These are phyloP conservation scores for Rhytidhysteron rufulum DNA, from an alignment of 2,329 filamentous ascomycete genomes.

Conservation along the genomic window DNA sequence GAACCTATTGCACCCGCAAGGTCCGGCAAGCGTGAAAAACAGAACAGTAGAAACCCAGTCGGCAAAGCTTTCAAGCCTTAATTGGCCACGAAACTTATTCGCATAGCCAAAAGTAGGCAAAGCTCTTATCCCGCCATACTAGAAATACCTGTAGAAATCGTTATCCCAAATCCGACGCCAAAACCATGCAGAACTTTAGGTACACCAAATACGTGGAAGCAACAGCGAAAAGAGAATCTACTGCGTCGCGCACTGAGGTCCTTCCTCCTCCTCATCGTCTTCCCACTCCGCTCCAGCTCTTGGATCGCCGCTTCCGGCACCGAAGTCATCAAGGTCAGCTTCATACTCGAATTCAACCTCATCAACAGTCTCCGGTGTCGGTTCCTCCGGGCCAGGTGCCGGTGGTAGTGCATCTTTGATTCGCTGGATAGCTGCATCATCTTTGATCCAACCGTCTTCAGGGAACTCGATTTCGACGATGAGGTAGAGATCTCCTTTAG, in stretches of 20 bases:
- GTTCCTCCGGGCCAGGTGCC: slow-evolving; percentile 43
- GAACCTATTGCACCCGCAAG: no score
- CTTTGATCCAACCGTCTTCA: slow-evolving; percentile 72
- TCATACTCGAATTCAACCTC: slow-evolving; percentile 85
- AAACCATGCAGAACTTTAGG: no score
- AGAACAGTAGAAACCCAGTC: no score
- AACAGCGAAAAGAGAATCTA: no score
- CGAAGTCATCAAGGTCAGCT: slow-evolving; percentile 80
- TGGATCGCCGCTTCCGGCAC: slow-evolving; percentile 66
- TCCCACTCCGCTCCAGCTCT: slow-evolving; percentile 64
- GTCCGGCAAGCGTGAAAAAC: no score
- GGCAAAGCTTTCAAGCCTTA: no score
- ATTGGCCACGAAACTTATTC: no score
- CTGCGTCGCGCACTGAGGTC: slow-evolving; percentile 70
- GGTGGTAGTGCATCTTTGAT: slow-evolving; percentile 72
- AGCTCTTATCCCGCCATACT: no score
- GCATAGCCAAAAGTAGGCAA: no score
- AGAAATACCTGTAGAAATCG: no score
- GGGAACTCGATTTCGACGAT: slow-evolving; percentile 85
- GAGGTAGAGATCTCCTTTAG: slow-evolving; percentile 82
- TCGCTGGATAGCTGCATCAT: slow-evolving; percentile 66
- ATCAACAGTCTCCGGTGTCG: slow-evolving; percentile 68
- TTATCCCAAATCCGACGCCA: no score
- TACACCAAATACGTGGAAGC: no score
- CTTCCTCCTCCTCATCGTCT: slow-evolving; percentile 60